Evolutionary conservation across 495 filamentous ascomycete genomes (phyloP).

Genomic region (Aspergillus mulundensis): DNA sequence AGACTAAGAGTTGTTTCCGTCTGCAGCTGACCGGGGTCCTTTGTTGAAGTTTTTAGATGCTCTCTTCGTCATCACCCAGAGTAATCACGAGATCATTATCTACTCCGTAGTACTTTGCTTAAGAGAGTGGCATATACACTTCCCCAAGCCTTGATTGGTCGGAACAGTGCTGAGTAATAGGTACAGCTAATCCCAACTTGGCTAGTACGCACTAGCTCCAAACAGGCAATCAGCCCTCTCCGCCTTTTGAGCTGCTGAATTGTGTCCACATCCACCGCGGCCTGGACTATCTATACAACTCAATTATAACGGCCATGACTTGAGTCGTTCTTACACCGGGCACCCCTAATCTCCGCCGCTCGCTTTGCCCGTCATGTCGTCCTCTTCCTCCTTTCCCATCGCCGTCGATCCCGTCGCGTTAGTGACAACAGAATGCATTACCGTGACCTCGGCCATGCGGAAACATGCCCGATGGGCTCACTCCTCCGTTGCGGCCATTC

Average conservation of each 20-base stretch:
- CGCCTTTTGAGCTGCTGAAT: constrained; percentile 8
- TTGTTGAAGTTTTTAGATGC: too few relatives aligned
- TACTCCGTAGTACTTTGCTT: too few relatives aligned
- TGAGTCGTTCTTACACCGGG: constrained; percentile 16
- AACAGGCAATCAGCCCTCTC: constrained; percentile 12
- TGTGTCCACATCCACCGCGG: constrained; percentile 3
- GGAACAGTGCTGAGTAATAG: not conserved
- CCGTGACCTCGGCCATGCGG: constrained; percentile 95
- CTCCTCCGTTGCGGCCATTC: constrained; percentile 92
- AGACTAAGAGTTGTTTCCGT: too few relatives aligned
- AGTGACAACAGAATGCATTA: constrained; percentile 98
- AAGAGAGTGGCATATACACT: too few relatives aligned
- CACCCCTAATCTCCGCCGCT: constrained; percentile 11
- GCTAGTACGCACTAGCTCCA: constrained; percentile 1
- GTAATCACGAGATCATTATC: too few relatives aligned
- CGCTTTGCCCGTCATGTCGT: constrained; percentile 16
- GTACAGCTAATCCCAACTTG: not conserved
- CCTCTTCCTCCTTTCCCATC: constrained; percentile 51
- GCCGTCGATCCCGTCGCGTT: constrained; percentile 92
- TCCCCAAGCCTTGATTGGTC: not conserved
- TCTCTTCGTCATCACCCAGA: too few relatives aligned
- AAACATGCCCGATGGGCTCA: constrained; percentile 97
- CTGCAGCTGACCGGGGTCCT: too few relatives aligned
- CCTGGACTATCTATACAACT: not conserved
- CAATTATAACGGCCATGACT: constrained; percentile 17